Percentiles rank a stretch among this genome's conserved stretches.
These are phyloP conservation scores for Colletotrichum truncatum DNA, from an alignment of 2,329 filamentous ascomycete species.

Conservation along the genomic window DNA sequence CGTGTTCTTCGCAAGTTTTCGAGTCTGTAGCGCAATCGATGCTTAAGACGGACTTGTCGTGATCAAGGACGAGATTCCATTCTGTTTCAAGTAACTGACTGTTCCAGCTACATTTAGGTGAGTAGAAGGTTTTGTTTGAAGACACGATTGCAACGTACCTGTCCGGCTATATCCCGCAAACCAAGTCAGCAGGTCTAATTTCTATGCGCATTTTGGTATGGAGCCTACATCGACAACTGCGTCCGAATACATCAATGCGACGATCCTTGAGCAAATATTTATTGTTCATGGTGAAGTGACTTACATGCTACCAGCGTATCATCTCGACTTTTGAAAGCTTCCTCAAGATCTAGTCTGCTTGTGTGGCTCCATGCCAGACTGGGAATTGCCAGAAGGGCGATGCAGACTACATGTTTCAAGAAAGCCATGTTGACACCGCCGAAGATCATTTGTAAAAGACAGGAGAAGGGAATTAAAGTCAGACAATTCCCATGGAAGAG, in stretches of 20 bases:
- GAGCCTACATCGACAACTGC: background rate
- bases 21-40: slow-evolving; percentile 49
- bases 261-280: no score
- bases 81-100: slow-evolving; percentile 30
- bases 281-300: no score
- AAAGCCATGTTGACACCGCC: background rate
- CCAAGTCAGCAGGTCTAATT: background rate
- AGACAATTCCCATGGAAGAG: no score
- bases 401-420: background rate
- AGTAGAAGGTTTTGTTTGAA: background rate
- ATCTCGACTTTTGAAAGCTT: slow-evolving; percentile 29
- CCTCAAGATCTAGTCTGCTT: slow-evolving; percentile 2
- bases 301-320: slow-evolving; percentile 43
- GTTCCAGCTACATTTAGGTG: slow-evolving; percentile 22
- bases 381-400: background rate
- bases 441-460: no score
- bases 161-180: background rate
- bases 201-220: background rate
- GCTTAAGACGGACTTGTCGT: slow-evolving; percentile 35
- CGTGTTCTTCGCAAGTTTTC: slow-evolving; percentile 49
- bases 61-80: slow-evolving; percentile 26
- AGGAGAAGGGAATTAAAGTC: no score
- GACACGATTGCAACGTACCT: background rate
- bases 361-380: background rate
- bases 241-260: no score